phyloP scores from a whole-genome alignment of 768 basidiomycete genomes.

The Obba rivulosa region DNA sequence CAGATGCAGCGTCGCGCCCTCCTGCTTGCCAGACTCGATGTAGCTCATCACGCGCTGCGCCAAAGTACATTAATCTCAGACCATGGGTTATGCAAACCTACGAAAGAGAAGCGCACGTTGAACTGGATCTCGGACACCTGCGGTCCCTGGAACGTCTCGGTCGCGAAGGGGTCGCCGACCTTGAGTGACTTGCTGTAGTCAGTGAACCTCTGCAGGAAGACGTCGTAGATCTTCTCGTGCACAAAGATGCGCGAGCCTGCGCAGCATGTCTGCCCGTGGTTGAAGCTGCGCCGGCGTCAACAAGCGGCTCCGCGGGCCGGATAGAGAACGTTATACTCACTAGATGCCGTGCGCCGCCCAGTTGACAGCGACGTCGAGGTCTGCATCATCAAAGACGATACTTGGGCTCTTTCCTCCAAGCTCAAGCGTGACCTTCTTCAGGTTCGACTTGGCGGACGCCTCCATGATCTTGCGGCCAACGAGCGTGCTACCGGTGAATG shows the following conservation, averaged over 20 bases:
- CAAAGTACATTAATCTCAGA: not conserved
- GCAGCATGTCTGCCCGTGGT: slow-evolving; percentile 74
- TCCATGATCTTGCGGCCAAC: slow-evolving; percentile 62
- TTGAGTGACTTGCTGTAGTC: slow-evolving; percentile 48
- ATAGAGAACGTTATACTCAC: slow-evolving; percentile 26
- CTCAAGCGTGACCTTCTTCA: slow-evolving; percentile 69
- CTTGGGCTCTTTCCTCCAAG: slow-evolving; percentile 67
- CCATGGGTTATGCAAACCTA: slow-evolving; percentile 19
- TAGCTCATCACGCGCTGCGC: slow-evolving; percentile 53
- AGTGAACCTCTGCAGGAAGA: slow-evolving; percentile 59
- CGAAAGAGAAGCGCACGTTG: slow-evolving; percentile 37
- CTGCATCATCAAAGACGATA: slow-evolving; percentile 58
- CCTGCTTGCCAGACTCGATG: slow-evolving; percentile 53
- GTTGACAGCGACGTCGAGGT: slow-evolving; percentile 51
- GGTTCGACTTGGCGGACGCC: slow-evolving; percentile 53
- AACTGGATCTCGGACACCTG: slow-evolving; percentile 74
- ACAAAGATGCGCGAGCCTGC: slow-evolving; percentile 83
- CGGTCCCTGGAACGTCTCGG: slow-evolving; percentile 65
- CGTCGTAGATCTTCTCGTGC: slow-evolving; percentile 73
- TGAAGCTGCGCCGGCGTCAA: slow-evolving; percentile 48
- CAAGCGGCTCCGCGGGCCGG: not conserved
- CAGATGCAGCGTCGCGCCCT: slow-evolving; percentile 53
- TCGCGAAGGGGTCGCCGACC: slow-evolving; percentile 67
- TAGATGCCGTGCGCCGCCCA: slow-evolving; percentile 59
- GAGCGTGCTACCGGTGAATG: slow-evolving; percentile 68